phyloP scores from a whole-genome alignment of 2,329 filamentous ascomycete genomes.

The Tothia fuscella region DNA sequence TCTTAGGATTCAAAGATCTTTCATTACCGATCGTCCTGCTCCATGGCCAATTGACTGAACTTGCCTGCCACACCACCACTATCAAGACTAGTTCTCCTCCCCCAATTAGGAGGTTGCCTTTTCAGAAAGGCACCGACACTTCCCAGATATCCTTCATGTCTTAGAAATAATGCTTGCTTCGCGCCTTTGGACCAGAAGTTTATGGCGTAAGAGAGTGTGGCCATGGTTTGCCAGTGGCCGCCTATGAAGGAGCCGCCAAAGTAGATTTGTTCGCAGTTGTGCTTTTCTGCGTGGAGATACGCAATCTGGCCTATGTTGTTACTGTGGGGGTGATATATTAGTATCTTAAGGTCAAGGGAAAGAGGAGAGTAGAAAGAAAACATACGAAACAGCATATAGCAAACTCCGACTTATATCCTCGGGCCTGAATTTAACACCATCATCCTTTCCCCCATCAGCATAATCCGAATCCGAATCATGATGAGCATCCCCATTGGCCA shows the following conservation, averaged over 20 bases:
- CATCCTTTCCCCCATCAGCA: constrained; percentile 22
- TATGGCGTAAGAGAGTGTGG: constrained; percentile 92
- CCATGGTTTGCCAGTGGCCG: constrained; percentile 94
- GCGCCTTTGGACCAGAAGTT: constrained; percentile 92
- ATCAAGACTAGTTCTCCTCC: constrained; percentile 66
- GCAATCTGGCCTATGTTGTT: constrained; percentile 99
- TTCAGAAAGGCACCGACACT: constrained; percentile 90
- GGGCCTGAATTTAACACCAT: constrained; percentile 46
- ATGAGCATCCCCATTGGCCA: constrained; percentile 37
- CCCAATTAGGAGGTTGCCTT: constrained; percentile 83
- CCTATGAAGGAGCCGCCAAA: constrained; percentile 96
- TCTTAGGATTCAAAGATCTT: too few species aligned
- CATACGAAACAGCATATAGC: constrained; percentile 65
- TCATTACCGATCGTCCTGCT: too few species aligned
- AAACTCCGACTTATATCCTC: constrained; percentile 85
- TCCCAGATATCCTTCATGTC: constrained; percentile 92
- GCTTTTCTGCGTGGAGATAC: constrained; percentile 92
- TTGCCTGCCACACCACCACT: too few species aligned
- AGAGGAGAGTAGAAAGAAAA: too few species aligned
- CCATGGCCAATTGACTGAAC: too few species aligned
- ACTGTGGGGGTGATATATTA: too few species aligned
- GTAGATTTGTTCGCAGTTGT: constrained; percentile 84
- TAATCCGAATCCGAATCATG: constrained; percentile 11
- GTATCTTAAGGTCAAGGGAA: neutral
- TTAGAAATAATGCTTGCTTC: constrained; percentile 90